A percentile compares a stretch with the other conserved stretches of the same genome.
These are phyloP conservation scores for Babesia bovis DNA, from an alignment of 169 alveolate genomes.

Conservation along the genomic window DNA sequence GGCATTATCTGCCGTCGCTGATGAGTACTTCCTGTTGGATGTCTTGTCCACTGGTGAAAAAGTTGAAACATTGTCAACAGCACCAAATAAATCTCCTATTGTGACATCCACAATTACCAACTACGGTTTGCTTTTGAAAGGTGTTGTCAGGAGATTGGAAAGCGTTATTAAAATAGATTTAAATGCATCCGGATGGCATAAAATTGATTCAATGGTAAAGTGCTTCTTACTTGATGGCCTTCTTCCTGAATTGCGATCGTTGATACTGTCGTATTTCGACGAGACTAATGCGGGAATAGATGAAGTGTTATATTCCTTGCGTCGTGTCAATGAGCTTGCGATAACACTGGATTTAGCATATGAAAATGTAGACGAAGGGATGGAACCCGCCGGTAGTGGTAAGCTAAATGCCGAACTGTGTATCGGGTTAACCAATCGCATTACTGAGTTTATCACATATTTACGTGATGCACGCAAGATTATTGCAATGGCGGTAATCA, in stretches of 20 bases:
- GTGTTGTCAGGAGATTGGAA: constrained; percentile 7
- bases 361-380: background rate
- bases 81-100: background rate
- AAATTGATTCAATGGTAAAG: background rate
- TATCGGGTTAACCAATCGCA: background rate
- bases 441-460: background rate
- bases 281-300: background rate
- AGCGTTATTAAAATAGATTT: background rate
- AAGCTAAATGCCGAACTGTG: background rate
- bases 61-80: background rate
- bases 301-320: background rate
- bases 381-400: background rate
- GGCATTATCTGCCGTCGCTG: constrained; percentile 64
- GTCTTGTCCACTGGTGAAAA: background rate
- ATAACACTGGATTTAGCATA: background rate
- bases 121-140: constrained; percentile 39
- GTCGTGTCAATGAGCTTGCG: background rate
- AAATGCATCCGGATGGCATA: background rate
- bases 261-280: background rate
- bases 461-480: background rate
- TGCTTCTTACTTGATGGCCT: constrained; percentile 28
- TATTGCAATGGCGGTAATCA: constrained; percentile 14
- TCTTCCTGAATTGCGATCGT: background rate
- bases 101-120: constrained; percentile 2
- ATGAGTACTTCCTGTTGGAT: constrained; percentile 10